phyloP scores from a whole-genome alignment of 441 rosid genomes.

The Sinapis alba region DNA sequence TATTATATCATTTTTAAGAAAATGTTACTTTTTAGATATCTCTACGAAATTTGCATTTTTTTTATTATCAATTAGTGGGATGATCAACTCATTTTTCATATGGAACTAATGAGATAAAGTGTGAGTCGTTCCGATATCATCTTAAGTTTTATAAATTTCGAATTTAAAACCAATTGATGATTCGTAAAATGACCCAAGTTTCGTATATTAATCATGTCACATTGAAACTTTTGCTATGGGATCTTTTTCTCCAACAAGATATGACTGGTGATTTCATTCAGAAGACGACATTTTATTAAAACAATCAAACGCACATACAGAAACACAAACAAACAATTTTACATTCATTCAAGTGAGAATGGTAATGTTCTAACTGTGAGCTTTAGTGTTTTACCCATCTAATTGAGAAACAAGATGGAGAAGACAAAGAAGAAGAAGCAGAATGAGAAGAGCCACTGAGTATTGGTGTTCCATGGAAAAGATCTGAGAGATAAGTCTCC shows the following conservation, averaged over 20 bases:
- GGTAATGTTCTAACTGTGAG: neutral
- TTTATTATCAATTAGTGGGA: too few relatives aligned
- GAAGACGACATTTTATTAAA: neutral
- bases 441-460: conserved; percentile 35
- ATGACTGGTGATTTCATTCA: neutral
- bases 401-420: conserved; percentile 31
- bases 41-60: too few relatives aligned
- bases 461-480: conserved; percentile 52
- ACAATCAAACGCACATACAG: neutral
- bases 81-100: too few relatives aligned
- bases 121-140: too few relatives aligned
- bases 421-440: conserved; percentile 16
- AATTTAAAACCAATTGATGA: too few relatives aligned
- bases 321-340: neutral
- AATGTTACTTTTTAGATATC: too few relatives aligned
- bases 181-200: too few relatives aligned
- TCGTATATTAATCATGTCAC: neutral
- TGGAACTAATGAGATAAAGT: too few relatives aligned
- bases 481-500: conserved; percentile 51
- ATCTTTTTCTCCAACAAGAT: neutral
- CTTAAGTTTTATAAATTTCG: too few relatives aligned
- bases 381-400: conserved; percentile 34
- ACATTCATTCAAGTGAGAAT: neutral
- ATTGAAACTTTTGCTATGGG: neutral
- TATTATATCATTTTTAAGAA: too few relatives aligned